Base-by-base conservation (phyloP, 768 basidiomycete genomes). In the Lactarius quietus region DNA sequence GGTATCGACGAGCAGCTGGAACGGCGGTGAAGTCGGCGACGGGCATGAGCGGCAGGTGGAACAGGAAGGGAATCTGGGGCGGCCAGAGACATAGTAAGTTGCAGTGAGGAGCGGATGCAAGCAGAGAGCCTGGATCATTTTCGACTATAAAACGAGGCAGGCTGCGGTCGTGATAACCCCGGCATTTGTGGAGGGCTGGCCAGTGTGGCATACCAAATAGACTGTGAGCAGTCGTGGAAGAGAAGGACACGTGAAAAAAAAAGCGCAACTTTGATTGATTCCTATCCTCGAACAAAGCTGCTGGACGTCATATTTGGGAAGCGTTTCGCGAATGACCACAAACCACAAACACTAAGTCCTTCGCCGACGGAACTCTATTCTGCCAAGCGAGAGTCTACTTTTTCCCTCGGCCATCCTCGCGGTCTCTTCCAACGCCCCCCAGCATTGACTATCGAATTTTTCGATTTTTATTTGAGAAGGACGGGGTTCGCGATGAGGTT, bases 401-500 rank as follows among this genome's bases (percentile, higher is more conserved):
- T 80, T 78, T 15, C 80, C 84, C 71, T 89, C 87, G 26, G 85
- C 86, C 80, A 89, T 80, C 62, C 76, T 78, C 45, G 86, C 77
- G 1, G 82, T 80, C 70, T 87, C 82, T 28, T 81, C 80, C 2
- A 88, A 70, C 33, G 82, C 78, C 36, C 78, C 77, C 79, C 81
- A 82, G 3, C 77, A 79, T 28, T 73, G 74, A 17, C 75, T 75
- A 20, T 78, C 75, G 35, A 82, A 68, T 3, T 72, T 69, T 61
- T 68, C 68, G 52, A 71, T 70, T 43, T 63, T 61, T 45, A 71
- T 73, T 31, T 61, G 57, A 61, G 39, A 41, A 17, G 38, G 35
- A 26, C 57, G 60, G 67, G 69, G 52, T 66, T 52, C 55, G 28
- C 62, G 41, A 68, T 54, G 29, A 67, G 65, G 54, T 58, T 73